phyloP scores from a whole-genome alignment of 2,329 filamentous ascomycete genomes.

The Cladophialophora psammophila region DNA sequence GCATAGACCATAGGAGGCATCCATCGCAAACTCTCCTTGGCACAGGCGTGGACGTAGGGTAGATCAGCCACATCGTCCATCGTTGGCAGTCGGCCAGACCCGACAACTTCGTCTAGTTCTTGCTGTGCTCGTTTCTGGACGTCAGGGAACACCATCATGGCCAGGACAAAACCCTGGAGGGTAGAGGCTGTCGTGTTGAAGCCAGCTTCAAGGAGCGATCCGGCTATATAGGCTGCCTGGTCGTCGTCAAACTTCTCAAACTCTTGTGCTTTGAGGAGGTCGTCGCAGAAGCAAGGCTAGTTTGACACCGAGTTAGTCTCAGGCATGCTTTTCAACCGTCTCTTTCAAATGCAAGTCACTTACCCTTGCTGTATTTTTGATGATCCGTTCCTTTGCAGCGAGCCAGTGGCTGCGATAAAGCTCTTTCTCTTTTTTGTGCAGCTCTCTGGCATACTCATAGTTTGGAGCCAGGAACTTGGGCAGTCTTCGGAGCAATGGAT shows the following conservation, averaged over 20 bases:
- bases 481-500: slow-evolving; percentile 32
- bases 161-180: slow-evolving; percentile 55
- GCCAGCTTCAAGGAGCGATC: slow-evolving; percentile 52
- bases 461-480: slow-evolving; percentile 32
- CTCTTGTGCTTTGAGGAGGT: slow-evolving; percentile 32
- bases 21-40: slow-evolving; percentile 66
- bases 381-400: slow-evolving; percentile 19
- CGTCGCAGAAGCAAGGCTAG: slow-evolving; percentile 34
- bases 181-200: slow-evolving; percentile 54
- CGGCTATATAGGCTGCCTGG: slow-evolving; percentile 42
- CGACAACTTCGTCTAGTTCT: slow-evolving; percentile 60
- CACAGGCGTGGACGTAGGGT: slow-evolving; percentile 61
- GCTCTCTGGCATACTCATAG: slow-evolving; percentile 21
- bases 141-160: slow-evolving; percentile 59
- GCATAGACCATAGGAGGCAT: slow-evolving; percentile 48
- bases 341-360: neutral
- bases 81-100: slow-evolving; percentile 54
- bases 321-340: neutral
- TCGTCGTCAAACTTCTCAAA: slow-evolving; percentile 35
- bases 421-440: slow-evolving; percentile 31
- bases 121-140: slow-evolving; percentile 56
- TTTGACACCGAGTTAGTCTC: slow-evolving; percentile 21
- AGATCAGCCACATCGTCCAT: slow-evolving; percentile 58
- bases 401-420: slow-evolving; percentile 34
- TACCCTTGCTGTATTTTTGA: no score